Evolutionary conservation across 176 grass and related monocot species (phyloP), one percentile per base, ranked within the genome.

Genomic region (Panicum miliaceum): DNA sequence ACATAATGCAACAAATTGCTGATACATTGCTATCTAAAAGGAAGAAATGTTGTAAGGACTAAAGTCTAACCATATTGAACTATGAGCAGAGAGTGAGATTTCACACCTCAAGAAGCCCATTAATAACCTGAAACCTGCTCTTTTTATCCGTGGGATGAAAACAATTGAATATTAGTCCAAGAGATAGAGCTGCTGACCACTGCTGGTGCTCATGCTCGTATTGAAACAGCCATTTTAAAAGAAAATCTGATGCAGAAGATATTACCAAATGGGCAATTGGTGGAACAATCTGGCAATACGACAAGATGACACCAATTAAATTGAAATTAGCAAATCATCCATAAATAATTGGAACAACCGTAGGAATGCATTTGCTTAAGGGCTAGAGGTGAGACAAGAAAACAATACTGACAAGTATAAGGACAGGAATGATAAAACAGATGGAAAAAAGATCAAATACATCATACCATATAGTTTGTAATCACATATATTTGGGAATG

Each of bases 181-280:
- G 90, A 52, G 90, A 94, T 66, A 98, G 59, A 65, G 95, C 91
- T 69, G 89, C 80, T 60, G 89, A 91, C 92, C 92, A 98, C 57
- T 98, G 95, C 59, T 84, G 83, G 48, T 95, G 92, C 82, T 95
- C 95, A 90, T 98, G 95, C 84, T 91, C 92, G 27, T 93, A 95
- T 71, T 95, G 92, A 54, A 88, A 80, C 73, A 98, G 68, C 92
- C 91, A 95, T 87, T 90, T 95, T 16, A 95, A 86, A 79, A 98
- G 91, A 89, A 98, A 95, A 66, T 95, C 87, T 71, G 91, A 88
- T 83, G 89, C 95, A 68, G 85, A 79, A 83, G 89, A 85, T 43
- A 98, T 79, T 84, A 98, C 92, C 66, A 88, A 81, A 94, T 95
- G 95, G 36, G 89, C 92, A 71, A 89, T 90, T 59, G 86, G 62